These are phyloP conservation scores for Dictyostelium intermedium DNA, from an alignment of 78 protist species.

Conservation along the genomic window DNA sequence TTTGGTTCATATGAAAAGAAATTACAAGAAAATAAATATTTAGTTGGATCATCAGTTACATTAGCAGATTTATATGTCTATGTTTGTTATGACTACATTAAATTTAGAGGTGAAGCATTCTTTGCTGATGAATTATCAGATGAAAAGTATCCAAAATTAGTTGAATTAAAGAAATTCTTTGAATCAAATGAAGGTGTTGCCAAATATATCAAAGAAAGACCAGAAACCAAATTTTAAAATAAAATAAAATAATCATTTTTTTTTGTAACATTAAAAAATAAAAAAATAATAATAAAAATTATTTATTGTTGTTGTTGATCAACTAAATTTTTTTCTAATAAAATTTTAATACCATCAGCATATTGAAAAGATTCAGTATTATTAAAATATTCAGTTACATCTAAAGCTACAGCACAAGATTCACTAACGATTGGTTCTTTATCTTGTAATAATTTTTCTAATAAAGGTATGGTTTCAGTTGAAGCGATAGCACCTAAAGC, in stretches of 20 bases:
- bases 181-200: not conserved
- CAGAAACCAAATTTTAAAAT: conserved; percentile 44
- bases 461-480: conserved; percentile 42
- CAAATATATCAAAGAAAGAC: conserved; percentile 20
- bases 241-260: not conserved
- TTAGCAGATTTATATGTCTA: not conserved
- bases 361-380: conserved; percentile 74
- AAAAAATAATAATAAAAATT: not conserved
- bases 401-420: conserved; percentile 88
- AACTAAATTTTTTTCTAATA: conserved; percentile 40
- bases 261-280: too few relatives aligned
- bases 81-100: not conserved
- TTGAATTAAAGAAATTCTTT: not conserved
- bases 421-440: conserved; percentile 82
- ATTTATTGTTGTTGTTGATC: not conserved
- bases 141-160: not conserved
- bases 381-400: conserved; percentile 82
- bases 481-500: conserved; percentile 89
- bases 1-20: not conserved
- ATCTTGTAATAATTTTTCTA: conserved; percentile 47
- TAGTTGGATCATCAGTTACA: not conserved
- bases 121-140: not conserved
- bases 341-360: conserved; percentile 79
- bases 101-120: not conserved
- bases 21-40: not conserved